Conservation (phyloP, 345 rosid species). For the Salix viminalis region DNA sequence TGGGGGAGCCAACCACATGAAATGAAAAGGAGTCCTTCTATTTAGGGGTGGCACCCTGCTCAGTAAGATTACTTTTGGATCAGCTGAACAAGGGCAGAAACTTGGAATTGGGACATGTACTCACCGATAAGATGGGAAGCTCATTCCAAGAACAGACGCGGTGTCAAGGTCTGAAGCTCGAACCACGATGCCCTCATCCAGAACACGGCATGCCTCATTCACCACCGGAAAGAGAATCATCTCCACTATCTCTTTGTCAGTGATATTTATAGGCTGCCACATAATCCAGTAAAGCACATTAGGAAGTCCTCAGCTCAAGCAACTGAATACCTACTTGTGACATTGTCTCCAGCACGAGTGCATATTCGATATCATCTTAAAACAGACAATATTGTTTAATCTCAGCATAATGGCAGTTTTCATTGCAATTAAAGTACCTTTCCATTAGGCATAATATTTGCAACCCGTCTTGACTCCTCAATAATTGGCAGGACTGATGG, state of each 20-base stretch:
- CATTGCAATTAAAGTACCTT: conserved; percentile 48
- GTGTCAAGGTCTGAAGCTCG: conserved; percentile 86
- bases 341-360: neutral
- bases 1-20: too few relatives aligned
- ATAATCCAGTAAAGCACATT: conserved; percentile 13
- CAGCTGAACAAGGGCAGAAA: neutral
- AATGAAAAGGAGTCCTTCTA: too few relatives aligned
- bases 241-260: conserved; percentile 80
- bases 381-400: neutral
- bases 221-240: conserved; percentile 90
- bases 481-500: conserved; percentile 61
- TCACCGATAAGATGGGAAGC: conserved; percentile 94
- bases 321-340: too few relatives aligned
- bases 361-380: neutral
- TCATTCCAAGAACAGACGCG: conserved; percentile 94
- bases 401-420: conserved; percentile 6
- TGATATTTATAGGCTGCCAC: conserved; percentile 64
- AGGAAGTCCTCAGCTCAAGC: conserved; percentile 3
- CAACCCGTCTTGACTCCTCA: conserved; percentile 60
- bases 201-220: conserved; percentile 84
- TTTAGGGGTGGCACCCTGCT: too few relatives aligned
- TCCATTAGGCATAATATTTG: conserved; percentile 85
- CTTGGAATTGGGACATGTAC: neutral
- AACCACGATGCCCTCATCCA: conserved; percentile 79
- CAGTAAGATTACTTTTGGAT: neutral